Evolutionary conservation across 2,329 filamentous ascomycete species (phyloP), one percentile per base, ranked within the genome.

Genomic region (Aspergillus sp.): DNA sequence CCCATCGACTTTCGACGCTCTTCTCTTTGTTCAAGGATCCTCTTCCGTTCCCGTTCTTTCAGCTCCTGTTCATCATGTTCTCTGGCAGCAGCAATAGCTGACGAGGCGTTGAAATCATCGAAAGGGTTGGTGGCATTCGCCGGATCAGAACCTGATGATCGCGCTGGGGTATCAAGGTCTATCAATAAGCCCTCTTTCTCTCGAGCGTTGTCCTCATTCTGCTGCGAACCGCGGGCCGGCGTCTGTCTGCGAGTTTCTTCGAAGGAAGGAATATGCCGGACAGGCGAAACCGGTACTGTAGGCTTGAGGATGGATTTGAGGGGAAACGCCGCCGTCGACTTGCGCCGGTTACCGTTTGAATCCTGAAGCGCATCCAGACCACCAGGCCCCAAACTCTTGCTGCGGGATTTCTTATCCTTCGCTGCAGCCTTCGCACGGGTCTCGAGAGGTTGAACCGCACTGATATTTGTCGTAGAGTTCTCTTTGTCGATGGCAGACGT

Each of bases 331-430:
- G 64, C 60, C 9, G 64, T 62, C 10, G 67, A 68, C 72, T 88
- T 86, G 66, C 86, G 80, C 58, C 86, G 76, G 65, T 94, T 94
- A 32, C 86, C 87, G 60, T 76, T 80, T 40, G 78, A 79, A 60
- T 84, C 78, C 65, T 85, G 89, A 46, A 94, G 75, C 48, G 85
- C 83, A 73, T 94, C 89, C 41, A 95, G 70, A 28, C 90, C 89
- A 43, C 91, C 93, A 10, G 93, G 91, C 2, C 93, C 93, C 56
- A 98, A 83, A 70, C 91, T 97, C 74, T 96, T 97, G 70, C 91
- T 96, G 55, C 93, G 83, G 48, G 85, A 86, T 70, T 89, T 91
- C 71, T 76, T 77, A 35, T 70, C 68, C 44, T 63, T 63, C 30
- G 55, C 62, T 7, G 57, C 77, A 78, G 52, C 28, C 43, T 57